Evolutionary conservation across 177 flowering plant species (phyloP), one percentile per base, ranked within the genome.

Genomic region (Tripterygium wilfordii): DNA sequence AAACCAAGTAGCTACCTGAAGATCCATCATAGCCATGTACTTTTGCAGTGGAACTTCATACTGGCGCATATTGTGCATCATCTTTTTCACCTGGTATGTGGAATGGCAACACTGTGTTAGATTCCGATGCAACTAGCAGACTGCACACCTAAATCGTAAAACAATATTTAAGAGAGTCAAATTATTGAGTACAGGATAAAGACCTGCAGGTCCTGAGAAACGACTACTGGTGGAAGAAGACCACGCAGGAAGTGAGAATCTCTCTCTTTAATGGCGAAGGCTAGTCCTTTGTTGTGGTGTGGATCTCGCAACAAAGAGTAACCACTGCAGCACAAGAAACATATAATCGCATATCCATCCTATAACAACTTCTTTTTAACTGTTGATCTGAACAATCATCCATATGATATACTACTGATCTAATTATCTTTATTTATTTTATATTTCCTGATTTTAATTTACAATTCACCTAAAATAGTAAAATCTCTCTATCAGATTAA

Each of bases 21-120:
- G 80, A 55, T 76, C 85, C 85, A 79, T 81, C 88, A 81, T 79
- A 35, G 83, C 83, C 79, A 78, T 70, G 62, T 80, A 78, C 54
- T 62, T 68, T 63, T 80, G 87, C 43, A 81, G 51, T 0, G 88
- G 88, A 61, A 79, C 74, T 60, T 74, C 65, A 58, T 76, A 81
- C 17, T 71, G 69, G 19, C 88, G 85, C 42, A 81, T 49, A 54
- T 53, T 66, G 53, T 65, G 48, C 67, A 81, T 63, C 71, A 76
- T 32, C 48, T 76, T 81, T 62, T 70, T 78, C 39, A 71, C 88
- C 88, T 82, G 60, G 28, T 10, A 30, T 24, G 22, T 1, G 38
- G 14, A 10, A 10, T 12, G 21, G 31, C 20, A 33, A 19, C n/a
- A n/a, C n/a, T 7, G 8, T 23, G 4, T 25, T 15, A 12, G 4